Percentiles rank a stretch among this genome's conserved stretches.
phyloP scores from a whole-genome alignment of 106 monocot species.

The Iris macrosiphon region DNA sequence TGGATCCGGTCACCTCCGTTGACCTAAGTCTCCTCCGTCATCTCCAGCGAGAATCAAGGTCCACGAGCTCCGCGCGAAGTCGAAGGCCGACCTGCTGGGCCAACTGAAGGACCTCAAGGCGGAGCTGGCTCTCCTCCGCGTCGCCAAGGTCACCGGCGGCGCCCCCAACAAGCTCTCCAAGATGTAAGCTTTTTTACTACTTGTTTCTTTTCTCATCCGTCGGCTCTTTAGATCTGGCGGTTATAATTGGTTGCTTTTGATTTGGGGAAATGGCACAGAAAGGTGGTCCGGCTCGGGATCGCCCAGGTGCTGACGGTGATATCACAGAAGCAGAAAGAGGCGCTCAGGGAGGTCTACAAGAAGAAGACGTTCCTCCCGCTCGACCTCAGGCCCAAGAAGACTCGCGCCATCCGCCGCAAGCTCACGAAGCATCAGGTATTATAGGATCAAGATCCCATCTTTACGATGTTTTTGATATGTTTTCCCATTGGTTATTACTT shows the following conservation, averaged over 20 bases:
- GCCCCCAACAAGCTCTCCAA: slow-evolving; percentile 81
- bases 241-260: neutral
- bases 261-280: slow-evolving; percentile 27
- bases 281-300: slow-evolving; percentile 67
- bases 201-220: neutral
- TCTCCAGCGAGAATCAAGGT: no score
- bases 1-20: no score
- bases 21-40: no score
- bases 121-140: slow-evolving; percentile 64
- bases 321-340: slow-evolving; percentile 91
- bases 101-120: slow-evolving; percentile 69
- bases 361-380: slow-evolving; percentile 57
- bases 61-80: no score
- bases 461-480: no score
- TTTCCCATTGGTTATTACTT: no score
- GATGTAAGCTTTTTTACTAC: slow-evolving; percentile 23
- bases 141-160: slow-evolving; percentile 73
- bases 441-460: no score
- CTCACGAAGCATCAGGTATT: slow-evolving; percentile 86
- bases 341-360: no score
- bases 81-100: slow-evolving; percentile 37
- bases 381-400: slow-evolving; percentile 88
- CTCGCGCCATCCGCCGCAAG: slow-evolving; percentile 64
- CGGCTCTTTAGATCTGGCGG: no score
- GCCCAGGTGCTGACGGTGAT: slow-evolving; percentile 85